These are phyloP conservation scores for Ogataea pignaliae DNA, from an alignment of 805 yeast species.

Conservation along the genomic window DNA sequence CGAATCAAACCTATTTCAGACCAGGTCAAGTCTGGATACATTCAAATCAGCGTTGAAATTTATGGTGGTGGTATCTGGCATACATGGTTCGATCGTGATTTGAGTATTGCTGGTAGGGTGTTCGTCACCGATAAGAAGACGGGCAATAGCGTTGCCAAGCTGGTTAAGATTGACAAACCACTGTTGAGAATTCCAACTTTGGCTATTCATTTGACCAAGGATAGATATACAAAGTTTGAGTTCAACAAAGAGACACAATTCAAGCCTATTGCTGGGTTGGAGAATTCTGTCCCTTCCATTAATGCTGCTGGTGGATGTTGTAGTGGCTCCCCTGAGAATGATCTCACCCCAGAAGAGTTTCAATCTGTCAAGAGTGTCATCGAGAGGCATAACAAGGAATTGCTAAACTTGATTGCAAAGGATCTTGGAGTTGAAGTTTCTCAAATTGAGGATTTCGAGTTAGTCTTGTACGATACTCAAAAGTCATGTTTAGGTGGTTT, in stretches of 20 bases:
- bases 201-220: conserved; percentile 87
- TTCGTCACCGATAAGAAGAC: conserved; percentile 47
- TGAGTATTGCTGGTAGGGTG: conserved; percentile 89
- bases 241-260: conserved; percentile 86
- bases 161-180: conserved; percentile 80
- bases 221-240: conserved; percentile 72
- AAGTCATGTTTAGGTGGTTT: conserved; percentile 82
- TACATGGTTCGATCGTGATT: conserved; percentile 94
- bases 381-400: conserved; percentile 71
- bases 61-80: conserved; percentile 98
- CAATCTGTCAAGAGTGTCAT: conserved; percentile 60
- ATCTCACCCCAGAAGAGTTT: conserved; percentile 51
- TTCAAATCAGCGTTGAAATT: conserved; percentile 88
- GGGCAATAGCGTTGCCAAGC: conserved; percentile 53
- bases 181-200: conserved; percentile 87
- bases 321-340: conserved; percentile 35
- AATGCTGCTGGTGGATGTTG: conserved; percentile 36
- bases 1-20: conserved; percentile 85
- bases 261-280: conserved; percentile 77
- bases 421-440: conserved; percentile 49
- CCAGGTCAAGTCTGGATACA: conserved; percentile 64
- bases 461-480: conserved; percentile 81
- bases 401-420: conserved; percentile 63
- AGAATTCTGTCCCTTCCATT: conserved; percentile 1
- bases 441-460: conserved; percentile 85